A percentile compares a stretch with the other conserved stretches of the same genome.
phyloP scores from a whole-genome alignment of 2,329 filamentous ascomycete species.

The Fonsecaea multimorphosa region DNA sequence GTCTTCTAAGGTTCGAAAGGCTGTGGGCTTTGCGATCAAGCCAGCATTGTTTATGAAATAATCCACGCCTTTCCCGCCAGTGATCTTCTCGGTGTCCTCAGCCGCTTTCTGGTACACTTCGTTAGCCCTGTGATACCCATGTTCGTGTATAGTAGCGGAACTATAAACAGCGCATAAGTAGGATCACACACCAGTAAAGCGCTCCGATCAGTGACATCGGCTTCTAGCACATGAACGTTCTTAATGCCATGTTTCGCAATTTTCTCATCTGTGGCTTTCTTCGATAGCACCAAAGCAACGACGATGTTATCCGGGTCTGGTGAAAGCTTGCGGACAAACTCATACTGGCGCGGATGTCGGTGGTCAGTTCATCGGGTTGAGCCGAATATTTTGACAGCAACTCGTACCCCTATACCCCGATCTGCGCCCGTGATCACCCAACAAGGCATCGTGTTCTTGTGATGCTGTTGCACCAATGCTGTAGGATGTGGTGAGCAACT shows the following conservation, averaged over 20 bases:
- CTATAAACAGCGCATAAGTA: background rate
- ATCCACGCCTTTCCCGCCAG: background rate
- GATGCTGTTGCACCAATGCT: background rate
- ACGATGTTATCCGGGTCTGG: slow-evolving; percentile 52
- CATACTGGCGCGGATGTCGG: slow-evolving; percentile 43
- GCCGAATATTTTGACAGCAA: no score
- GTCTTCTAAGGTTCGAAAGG: slow-evolving; percentile 7
- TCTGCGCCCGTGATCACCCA: slow-evolving; percentile 22
- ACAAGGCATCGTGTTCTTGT: background rate
- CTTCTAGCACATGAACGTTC: slow-evolving; percentile 57
- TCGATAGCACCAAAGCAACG: slow-evolving; percentile 58
- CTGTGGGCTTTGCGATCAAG: slow-evolving; percentile 5
- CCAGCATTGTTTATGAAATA: slow-evolving; percentile 8
- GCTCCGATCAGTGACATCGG: slow-evolving; percentile 51
- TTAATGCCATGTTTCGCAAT: slow-evolving; percentile 47
- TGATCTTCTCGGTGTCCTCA: background rate
- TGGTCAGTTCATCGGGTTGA: background rate
- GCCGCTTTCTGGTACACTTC: background rate
- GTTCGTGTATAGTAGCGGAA: slow-evolving; percentile 39
- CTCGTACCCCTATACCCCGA: background rate
- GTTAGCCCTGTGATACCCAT: slow-evolving; percentile 32
- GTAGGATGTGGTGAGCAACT: background rate
- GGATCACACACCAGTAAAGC: slow-evolving; percentile 43
- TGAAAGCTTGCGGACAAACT: slow-evolving; percentile 56
- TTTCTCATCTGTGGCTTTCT: slow-evolving; percentile 52